Percentiles rank a stretch among this genome's conserved stretches.
These are phyloP conservation scores for Cyathus striatus DNA, from an alignment of 768 basidiomycete species.

Conservation along the genomic window DNA sequence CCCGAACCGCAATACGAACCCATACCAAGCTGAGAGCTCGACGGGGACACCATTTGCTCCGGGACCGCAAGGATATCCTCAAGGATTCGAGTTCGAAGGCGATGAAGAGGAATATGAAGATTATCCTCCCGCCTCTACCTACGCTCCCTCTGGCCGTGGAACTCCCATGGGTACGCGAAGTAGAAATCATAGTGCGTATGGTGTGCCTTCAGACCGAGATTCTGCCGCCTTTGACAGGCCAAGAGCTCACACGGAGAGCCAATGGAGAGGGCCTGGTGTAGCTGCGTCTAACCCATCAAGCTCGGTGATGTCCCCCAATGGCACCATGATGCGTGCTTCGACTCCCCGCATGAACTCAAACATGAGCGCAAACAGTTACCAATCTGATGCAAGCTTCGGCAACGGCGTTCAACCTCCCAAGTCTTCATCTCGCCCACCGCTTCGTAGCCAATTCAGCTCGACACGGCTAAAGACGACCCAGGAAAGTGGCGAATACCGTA, in stretches of 20 bases:
- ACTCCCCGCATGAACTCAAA: slow-evolving; percentile 45
- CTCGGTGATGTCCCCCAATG: slow-evolving; percentile 18
- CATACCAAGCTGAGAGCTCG: slow-evolving; percentile 3
- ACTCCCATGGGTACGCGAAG: slow-evolving; percentile 65
- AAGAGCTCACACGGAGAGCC: slow-evolving; percentile 63
- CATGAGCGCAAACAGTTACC: slow-evolving; percentile 34
- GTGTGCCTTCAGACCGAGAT: slow-evolving; percentile 56
- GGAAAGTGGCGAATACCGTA: slow-evolving; percentile 36
- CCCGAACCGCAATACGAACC: slow-evolving; percentile 1
- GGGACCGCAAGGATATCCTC: slow-evolving; percentile 54
- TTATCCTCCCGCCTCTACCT: slow-evolving; percentile 43
- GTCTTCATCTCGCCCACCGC: slow-evolving; percentile 32
- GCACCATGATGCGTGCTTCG: slow-evolving; percentile 28
- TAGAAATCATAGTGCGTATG: slow-evolving; percentile 48
- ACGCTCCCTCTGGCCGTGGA: slow-evolving; percentile 59
- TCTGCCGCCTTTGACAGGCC: slow-evolving; percentile 46
- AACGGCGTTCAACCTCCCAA: slow-evolving; percentile 19
- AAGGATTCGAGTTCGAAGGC: slow-evolving; percentile 68
- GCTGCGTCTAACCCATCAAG: slow-evolving; percentile 23
- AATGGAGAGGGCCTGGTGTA: slow-evolving; percentile 41
- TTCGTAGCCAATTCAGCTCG: slow-evolving; percentile 71
- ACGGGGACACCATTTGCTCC: slow-evolving; percentile 20
- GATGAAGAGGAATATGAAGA: slow-evolving; percentile 79
- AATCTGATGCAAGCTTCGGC: slow-evolving; percentile 42
- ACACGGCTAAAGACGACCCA: slow-evolving; percentile 51